Percentiles rank a stretch among this genome's conserved stretches.
Evolutionary conservation across 768 basidiomycete species (phyloP).

Genomic region (Pisolithus microcarpus): DNA sequence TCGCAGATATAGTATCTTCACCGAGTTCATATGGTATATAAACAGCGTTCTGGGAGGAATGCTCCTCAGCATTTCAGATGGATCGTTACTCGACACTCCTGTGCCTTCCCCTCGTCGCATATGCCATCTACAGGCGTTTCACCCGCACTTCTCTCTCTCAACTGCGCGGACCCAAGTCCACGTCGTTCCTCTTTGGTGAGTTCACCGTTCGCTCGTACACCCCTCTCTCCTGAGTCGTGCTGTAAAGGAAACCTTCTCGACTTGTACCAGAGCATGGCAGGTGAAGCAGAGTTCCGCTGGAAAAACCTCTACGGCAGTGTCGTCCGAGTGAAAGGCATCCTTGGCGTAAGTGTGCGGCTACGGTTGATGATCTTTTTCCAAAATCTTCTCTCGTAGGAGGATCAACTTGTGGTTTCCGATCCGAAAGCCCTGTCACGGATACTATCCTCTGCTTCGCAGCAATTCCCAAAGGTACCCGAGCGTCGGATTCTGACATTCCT

Average conservation of each 20-base stretch:
- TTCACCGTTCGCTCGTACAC: neutral
- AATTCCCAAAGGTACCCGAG: slow-evolving; percentile 32
- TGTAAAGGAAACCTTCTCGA: slow-evolving; percentile 26
- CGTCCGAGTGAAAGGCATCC: slow-evolving; percentile 20
- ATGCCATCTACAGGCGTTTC: slow-evolving; percentile 1
- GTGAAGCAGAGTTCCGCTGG: slow-evolving; percentile 24
- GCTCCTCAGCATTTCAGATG: neutral
- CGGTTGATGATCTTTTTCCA: neutral
- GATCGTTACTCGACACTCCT: neutral
- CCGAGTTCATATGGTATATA: too few species aligned
- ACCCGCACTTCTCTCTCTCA: neutral
- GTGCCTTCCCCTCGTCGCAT: neutral
- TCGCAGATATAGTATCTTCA: too few species aligned
- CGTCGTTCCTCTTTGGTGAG: slow-evolving; percentile 6
- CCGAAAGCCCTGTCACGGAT: slow-evolving; percentile 38
- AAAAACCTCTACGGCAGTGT: slow-evolving; percentile 23
- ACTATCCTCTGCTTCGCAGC: slow-evolving; percentile 37
- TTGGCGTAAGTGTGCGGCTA: slow-evolving; percentile 16
- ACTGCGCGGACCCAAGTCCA: slow-evolving; percentile 2
- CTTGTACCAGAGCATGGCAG: slow-evolving; percentile 21
- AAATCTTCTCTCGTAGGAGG: slow-evolving; percentile 27
- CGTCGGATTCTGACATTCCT: slow-evolving; percentile 11
- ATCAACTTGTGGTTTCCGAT: slow-evolving; percentile 40
- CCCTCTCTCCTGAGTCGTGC: neutral
- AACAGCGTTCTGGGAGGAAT: too few species aligned